Percentiles rank a stretch among this genome's conserved stretches.
Conservation (phyloP, 2,329 filamentous ascomycete species). For the Aureobasidium vineae region DNA sequence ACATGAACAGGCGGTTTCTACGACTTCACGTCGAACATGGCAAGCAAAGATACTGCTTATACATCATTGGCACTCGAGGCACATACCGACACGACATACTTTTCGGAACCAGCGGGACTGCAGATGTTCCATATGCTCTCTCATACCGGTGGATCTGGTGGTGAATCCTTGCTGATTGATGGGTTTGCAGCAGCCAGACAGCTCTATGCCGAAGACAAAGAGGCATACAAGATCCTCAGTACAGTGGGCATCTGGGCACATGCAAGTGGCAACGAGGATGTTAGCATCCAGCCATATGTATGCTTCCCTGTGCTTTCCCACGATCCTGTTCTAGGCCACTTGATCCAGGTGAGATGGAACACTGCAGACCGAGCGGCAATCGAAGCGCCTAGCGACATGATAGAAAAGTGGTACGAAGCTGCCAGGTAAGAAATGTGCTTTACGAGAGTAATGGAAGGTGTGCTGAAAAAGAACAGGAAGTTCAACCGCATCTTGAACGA, state of each 20-base stretch:
- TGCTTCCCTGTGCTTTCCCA: slow-evolving; percentile 71
- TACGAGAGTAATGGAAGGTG: no score
- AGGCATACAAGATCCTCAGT: slow-evolving; percentile 59
- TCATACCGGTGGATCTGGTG: slow-evolving; percentile 68
- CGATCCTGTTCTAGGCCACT: slow-evolving; percentile 43
- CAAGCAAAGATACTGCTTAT: slow-evolving; percentile 57
- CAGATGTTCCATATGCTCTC: slow-evolving; percentile 92
- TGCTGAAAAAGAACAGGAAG: slow-evolving; percentile 44
- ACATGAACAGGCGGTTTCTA: slow-evolving; percentile 59
- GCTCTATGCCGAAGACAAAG: slow-evolving; percentile 55
- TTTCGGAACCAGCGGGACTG: slow-evolving; percentile 84
- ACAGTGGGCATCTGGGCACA: slow-evolving; percentile 67
- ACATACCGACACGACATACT: slow-evolving; percentile 96
- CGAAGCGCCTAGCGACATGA: slow-evolving; percentile 52
- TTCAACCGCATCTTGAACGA: slow-evolving; percentile 70
- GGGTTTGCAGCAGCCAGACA: slow-evolving; percentile 70
- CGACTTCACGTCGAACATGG: slow-evolving; percentile 87
- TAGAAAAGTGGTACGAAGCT: slow-evolving; percentile 72
- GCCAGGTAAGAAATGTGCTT: slow-evolving; percentile 47
- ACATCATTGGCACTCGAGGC: slow-evolving; percentile 77
- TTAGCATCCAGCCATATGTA: slow-evolving; percentile 70
- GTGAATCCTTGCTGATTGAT: slow-evolving; percentile 79
- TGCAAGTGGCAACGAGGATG: slow-evolving; percentile 81
- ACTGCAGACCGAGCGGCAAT: slow-evolving; percentile 79
- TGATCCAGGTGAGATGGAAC: slow-evolving; percentile 83